These are phyloP conservation scores for Lignosus rhinocerotis DNA, from an alignment of 1,284 basidiomycete species.

Conservation along the genomic window DNA sequence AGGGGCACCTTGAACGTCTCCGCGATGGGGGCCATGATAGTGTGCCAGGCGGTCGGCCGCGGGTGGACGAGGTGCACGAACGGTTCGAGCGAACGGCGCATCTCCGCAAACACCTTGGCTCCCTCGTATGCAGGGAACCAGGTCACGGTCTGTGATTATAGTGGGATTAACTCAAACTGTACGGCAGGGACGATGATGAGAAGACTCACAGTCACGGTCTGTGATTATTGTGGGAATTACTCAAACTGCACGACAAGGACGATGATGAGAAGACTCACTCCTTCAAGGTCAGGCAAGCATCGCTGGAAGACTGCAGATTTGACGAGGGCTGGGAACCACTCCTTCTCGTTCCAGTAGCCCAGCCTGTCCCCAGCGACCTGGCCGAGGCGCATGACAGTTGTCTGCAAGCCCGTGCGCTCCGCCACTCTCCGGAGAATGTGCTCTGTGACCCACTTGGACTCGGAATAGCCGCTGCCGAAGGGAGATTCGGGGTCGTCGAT, in stretches of 20 bases:
- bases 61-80: slow-evolving; percentile 35
- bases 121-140: slow-evolving; percentile 32
- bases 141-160: slow-evolving; percentile 16
- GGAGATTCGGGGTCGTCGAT: slow-evolving; percentile 28
- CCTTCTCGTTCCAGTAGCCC: slow-evolving; percentile 44
- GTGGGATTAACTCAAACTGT: neutral
- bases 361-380: slow-evolving; percentile 42
- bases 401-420: slow-evolving; percentile 27
- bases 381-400: slow-evolving; percentile 42
- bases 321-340: slow-evolving; percentile 48
- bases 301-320: slow-evolving; percentile 33
- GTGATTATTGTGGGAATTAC: neutral
- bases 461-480: slow-evolving; percentile 39
- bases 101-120: slow-evolving; percentile 26
- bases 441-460: slow-evolving; percentile 45
- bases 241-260: neutral
- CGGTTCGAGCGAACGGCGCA: slow-evolving; percentile 19
- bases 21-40: slow-evolving; percentile 23
- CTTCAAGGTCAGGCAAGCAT: slow-evolving; percentile 29
- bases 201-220: too few species aligned
- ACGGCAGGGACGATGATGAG: neutral
- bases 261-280: slow-evolving; percentile 14
- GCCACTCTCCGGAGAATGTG: slow-evolving; percentile 27
- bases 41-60: slow-evolving; percentile 23
- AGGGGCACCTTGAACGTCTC: slow-evolving; percentile 22